phyloP scores from a whole-genome alignment of 352 stramenopile genomes.

The Globisporangium middletonii region DNA sequence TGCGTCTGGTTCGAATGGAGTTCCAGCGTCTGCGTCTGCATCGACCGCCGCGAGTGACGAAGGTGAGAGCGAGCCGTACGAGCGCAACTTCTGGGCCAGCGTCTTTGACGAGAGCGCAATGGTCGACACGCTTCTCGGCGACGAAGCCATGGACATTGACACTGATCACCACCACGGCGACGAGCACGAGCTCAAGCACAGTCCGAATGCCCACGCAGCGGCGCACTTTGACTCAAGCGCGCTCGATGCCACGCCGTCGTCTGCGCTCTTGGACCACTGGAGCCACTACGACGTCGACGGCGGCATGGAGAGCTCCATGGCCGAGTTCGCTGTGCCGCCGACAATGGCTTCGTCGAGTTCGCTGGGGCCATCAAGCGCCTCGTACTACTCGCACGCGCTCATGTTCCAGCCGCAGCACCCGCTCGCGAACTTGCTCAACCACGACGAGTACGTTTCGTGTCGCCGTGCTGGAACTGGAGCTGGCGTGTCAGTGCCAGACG shows the following conservation, averaged over 20 bases:
- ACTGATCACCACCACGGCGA: slow-evolving; percentile 4
- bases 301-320: slow-evolving; percentile 19
- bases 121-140: slow-evolving; percentile 21
- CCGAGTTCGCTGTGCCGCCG: slow-evolving; percentile 18
- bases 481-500: too few species aligned
- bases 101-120: slow-evolving; percentile 28
- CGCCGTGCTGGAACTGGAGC: neutral
- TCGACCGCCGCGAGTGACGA: neutral
- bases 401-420: slow-evolving; percentile 15
- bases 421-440: slow-evolving; percentile 13
- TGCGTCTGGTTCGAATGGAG: too few species aligned
- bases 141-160: slow-evolving; percentile 23
- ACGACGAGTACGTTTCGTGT: slow-evolving; percentile 24
- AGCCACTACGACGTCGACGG: slow-evolving; percentile 26
- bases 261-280: slow-evolving; percentile 27
- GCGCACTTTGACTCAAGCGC: neutral
- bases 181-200: slow-evolving; percentile 9
- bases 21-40: neutral
- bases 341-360: slow-evolving; percentile 7
- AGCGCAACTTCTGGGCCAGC: slow-evolving; percentile 25
- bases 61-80: slow-evolving; percentile 15
- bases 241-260: slow-evolving; percentile 12
- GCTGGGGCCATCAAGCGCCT: neutral
- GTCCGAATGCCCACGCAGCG: slow-evolving; percentile 4
- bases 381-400: slow-evolving; percentile 7